Base-by-base conservation (phyloP, 2,329 filamentous ascomycete genomes). In the Colletotrichum endophyticum region DNA sequence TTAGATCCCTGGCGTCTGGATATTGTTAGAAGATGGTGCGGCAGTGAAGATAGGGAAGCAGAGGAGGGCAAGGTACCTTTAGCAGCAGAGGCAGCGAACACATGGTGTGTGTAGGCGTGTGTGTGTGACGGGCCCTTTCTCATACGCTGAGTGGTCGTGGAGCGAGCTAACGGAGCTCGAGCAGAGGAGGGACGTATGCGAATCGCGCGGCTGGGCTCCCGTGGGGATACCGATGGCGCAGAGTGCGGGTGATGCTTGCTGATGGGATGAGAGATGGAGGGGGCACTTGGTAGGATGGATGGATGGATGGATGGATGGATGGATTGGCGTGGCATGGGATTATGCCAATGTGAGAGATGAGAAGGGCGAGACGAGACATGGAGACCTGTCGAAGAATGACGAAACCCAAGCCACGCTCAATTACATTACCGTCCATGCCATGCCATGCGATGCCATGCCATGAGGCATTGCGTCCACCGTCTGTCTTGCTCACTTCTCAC, bases 341-440 rank as follows among this genome's bases (percentile, higher is more conserved):
- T 63, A 25, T 39, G 62, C n/a, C 56, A 73, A 73, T 68, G 39
- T 76, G 70, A 73, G 39, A 68, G 56, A 63, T 68, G 63, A 73
- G 70, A 30, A 72, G 27, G 28, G 27, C 49, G 49, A 59, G 36
- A 49, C 44, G 44, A 49, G 44, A 69, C 34, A 70, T 57, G 67
- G 28, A 71, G 36, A 32, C 69, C 25, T 49, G 30, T 30, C 62
- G 28, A 44, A 34, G 56, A 70, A 61, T 62, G 28, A 59, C 69
- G 36, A 62, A 39, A 67, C 34, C 56, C 36, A 53, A 53, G 63
- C 36, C 63, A 30, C 30, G 44, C n/a, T 49, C 44, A 49, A 49
- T 49, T 22, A 49, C 44, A 49, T 49, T 49, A 49, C 44, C 44
- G 44, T 49, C 44, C 44, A 49, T 49, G 44, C 44, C 39, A 49